Evolutionary conservation across 2,329 filamentous ascomycete species (phyloP).

Genomic region (Fusarium poae): DNA sequence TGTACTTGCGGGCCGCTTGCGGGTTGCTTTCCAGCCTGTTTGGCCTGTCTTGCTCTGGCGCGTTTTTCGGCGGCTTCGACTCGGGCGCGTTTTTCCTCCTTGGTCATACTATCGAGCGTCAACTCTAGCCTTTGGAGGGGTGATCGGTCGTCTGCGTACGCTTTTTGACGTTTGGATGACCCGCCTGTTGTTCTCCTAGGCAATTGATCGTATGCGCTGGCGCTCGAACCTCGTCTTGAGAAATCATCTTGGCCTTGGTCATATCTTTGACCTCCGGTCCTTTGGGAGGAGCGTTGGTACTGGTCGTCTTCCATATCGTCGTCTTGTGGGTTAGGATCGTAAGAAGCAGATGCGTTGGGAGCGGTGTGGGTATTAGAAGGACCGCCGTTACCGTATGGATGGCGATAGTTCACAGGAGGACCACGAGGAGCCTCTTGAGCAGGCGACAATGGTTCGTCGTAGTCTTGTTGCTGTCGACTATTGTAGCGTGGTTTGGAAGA

Average conservation of each 20-base stretch:
- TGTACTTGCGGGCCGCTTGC: conserved; percentile 34
- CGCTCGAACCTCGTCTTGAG: conserved; percentile 42
- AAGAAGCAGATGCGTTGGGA: conserved; percentile 25
- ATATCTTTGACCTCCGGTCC: conserved; percentile 37
- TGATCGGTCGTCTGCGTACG: conserved; percentile 84
- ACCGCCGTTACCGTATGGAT: conserved; percentile 56
- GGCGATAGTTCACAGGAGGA: conserved; percentile 69
- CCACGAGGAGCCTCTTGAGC: conserved; percentile 72
- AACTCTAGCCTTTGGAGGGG: conserved; percentile 94
- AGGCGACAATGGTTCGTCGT: conserved; percentile 54
- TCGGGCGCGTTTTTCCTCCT: conserved; percentile 91
- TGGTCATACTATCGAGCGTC: conserved; percentile 91
- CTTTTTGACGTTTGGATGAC: conserved; percentile 63
- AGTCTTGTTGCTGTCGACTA: conserved; percentile 53
- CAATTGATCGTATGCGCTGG: conserved; percentile 44
- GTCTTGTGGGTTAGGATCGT: conserved; percentile 29
- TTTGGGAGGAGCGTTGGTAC: conserved; percentile 43
- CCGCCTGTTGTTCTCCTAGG: conserved; percentile 57
- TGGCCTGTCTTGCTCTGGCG: conserved; percentile 71
- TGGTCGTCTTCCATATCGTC: conserved; percentile 49
- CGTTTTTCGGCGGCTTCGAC: conserved; percentile 84
- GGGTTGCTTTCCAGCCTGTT: conserved; percentile 50
- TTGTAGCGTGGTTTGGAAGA: conserved; percentile 60
- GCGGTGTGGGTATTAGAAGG: conserved; percentile 45
- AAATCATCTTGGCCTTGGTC: conserved; percentile 42